Evolutionary conservation across 2,329 filamentous ascomycete genomes (phyloP).

Genomic region (Xylaria sp.): DNA sequence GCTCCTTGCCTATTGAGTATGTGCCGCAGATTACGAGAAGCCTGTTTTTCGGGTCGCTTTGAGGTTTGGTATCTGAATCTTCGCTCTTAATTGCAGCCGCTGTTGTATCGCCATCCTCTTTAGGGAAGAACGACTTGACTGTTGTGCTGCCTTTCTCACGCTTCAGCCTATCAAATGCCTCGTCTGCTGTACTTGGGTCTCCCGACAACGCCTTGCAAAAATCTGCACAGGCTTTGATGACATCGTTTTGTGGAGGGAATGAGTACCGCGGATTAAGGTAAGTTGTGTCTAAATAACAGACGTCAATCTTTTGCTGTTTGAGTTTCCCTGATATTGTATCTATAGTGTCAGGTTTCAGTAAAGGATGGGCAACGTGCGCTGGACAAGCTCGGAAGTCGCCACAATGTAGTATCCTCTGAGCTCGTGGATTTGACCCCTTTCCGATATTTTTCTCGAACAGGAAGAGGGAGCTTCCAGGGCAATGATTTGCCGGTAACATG

Average conservation of each 20-base stretch:
- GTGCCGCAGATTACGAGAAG: slow-evolving; percentile 94
- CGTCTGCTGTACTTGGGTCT: slow-evolving; percentile 64
- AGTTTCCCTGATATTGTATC: slow-evolving; percentile 77
- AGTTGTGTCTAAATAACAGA: slow-evolving; percentile 97
- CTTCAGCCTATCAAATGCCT: slow-evolving; percentile 59
- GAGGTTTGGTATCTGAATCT: slow-evolving; percentile 47
- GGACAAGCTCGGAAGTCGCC: slow-evolving; percentile 95
- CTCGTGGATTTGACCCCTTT: slow-evolving; percentile 67
- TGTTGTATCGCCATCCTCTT: slow-evolving; percentile 47
- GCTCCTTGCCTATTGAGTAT: slow-evolving; percentile 97
- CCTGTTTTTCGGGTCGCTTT: slow-evolving; percentile 63
- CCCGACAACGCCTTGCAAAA: slow-evolving; percentile 84
- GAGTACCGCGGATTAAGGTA: slow-evolving; percentile 96
- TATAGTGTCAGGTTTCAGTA: slow-evolving; percentile 78
- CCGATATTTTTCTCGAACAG: slow-evolving; percentile 84
- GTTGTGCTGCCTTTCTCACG: slow-evolving; percentile 56
- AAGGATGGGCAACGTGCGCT: slow-evolving; percentile 82
- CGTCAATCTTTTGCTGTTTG: slow-evolving; percentile 87
- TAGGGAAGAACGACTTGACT: slow-evolving; percentile 66
- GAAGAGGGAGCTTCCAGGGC: slow-evolving; percentile 92
- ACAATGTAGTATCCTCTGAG: slow-evolving; percentile 89
- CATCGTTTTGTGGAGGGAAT: slow-evolving; percentile 88
- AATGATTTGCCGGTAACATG: slow-evolving; percentile 97
- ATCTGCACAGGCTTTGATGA: slow-evolving; percentile 87
- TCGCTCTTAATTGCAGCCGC: slow-evolving; percentile 34